These are phyloP conservation scores for Pichia cabralensis DNA, from an alignment of 805 yeast species.

Conservation along the genomic window DNA sequence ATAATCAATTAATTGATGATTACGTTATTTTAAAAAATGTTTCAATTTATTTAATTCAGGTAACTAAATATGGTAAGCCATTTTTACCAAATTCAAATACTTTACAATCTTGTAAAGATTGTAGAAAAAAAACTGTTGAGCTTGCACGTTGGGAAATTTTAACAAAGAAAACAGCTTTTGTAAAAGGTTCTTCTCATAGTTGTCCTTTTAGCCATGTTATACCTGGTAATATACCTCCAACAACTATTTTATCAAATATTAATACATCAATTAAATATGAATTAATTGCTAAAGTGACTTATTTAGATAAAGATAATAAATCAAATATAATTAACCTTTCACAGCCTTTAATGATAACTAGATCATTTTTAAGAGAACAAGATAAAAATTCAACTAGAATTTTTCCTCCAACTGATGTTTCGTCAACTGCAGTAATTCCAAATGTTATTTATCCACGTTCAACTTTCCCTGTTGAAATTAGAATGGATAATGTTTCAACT, in stretches of 20 bases:
- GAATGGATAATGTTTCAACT: conserved; percentile 59
- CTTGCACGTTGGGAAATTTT: conserved; percentile 88
- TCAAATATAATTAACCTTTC: conserved; percentile 32
- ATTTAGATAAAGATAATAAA: conserved; percentile 28
- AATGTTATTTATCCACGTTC: conserved; percentile 85
- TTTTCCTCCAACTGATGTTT: conserved; percentile 90
- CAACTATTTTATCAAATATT: conserved; percentile 51
- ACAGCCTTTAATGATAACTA: conserved; percentile 60
- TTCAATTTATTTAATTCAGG: conserved; percentile 61
- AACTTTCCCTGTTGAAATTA: conserved; percentile 71
- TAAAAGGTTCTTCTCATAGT: conserved; percentile 58
- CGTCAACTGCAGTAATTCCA: conserved; percentile 81
- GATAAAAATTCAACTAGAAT: conserved; percentile 82
- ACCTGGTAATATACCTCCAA: conserved; percentile 83
- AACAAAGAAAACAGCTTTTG: conserved; percentile 43
- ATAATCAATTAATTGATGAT: conserved; percentile 20
- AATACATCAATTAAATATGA: conserved; percentile 58
- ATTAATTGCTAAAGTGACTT: conserved; percentile 50
- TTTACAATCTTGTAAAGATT: conserved; percentile 46
- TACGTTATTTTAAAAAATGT: conserved; percentile 48
- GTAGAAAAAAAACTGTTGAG: conserved; percentile 44
- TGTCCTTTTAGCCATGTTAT: conserved; percentile 87
- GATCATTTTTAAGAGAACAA: conserved; percentile 73
- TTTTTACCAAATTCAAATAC: conserved; percentile 44
- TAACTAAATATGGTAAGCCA: conserved; percentile 55